A percentile compares a stretch with the other conserved stretches of the same genome.
Evolutionary conservation across 2,329 filamentous ascomycete species (phyloP).

Genomic region (Huntiella omanensis): DNA sequence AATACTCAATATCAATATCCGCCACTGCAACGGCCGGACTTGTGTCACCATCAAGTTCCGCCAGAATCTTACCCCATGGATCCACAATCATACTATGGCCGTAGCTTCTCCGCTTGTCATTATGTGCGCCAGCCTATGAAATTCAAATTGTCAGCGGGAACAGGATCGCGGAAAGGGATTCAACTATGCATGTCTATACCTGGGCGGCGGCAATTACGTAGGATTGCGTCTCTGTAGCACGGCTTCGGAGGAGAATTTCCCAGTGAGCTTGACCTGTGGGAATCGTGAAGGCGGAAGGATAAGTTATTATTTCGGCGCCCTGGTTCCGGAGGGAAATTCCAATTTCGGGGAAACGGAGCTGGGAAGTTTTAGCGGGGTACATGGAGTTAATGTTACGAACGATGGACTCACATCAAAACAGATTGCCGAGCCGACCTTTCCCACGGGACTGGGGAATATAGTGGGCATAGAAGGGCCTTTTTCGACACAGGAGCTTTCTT

Average conservation of each 20-base stretch:
- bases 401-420: constrained; percentile 56
- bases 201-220: constrained; percentile 82
- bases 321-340: constrained; percentile 20
- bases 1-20: constrained; percentile 30
- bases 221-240: constrained; percentile 76
- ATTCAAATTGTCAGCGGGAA: not conserved
- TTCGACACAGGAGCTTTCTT: constrained; percentile 25
- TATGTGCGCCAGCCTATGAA: constrained; percentile 41
- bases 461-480: constrained; percentile 19
- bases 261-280: constrained; percentile 75
- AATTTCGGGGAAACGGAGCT: constrained; percentile 9
- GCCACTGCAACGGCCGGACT: constrained; percentile 32
- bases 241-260: constrained; percentile 56
- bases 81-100: constrained; percentile 72
- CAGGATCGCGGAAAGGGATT: not conserved
- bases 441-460: constrained; percentile 56
- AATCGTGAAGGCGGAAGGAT: constrained; percentile 80
- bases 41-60: constrained; percentile 22
- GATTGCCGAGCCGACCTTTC: constrained; percentile 60
- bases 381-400: not conserved
- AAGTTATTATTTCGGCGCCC: constrained; percentile 56
- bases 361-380: not conserved
- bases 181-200: constrained; percentile 14
- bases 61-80: constrained; percentile 65
- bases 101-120: constrained; percentile 61